Base-by-base conservation (phyloP, 345 rosid species). In the Aethionema arabicum region DNA sequence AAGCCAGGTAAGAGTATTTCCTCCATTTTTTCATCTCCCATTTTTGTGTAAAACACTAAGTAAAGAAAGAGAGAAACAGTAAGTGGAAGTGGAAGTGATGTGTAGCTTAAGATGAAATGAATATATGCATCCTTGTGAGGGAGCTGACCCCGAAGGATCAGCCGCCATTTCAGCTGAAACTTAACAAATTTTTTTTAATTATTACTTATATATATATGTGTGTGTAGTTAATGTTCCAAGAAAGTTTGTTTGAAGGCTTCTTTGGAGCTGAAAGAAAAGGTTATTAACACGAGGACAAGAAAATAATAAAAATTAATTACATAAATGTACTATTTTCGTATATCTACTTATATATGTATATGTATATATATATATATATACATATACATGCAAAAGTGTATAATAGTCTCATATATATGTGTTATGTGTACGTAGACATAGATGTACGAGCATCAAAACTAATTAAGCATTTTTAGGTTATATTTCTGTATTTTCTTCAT, bases 141-240 rank as follows among this genome's bases (percentile, higher is more conserved):
- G 92, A 76, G 79, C 84, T 85, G 77, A 67, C 78, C 66, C 96
- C 98, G 95, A 84, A 87, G 89, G 83, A 78, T 82, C 76, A 84
- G 93, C 96, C 98, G 89, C 76, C 91, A 78, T 87, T 91, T 79
- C 78, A 76, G 96, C 89, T 77, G 79, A 82, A 58, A 75, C 59
- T 79, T 67, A 71, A 73, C 74, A 67, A 16, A 54, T 50, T 79
- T 70, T 67, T 59, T 66, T 69, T 52, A 70, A 70, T 63, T 40
- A 10, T 8, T 55, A 39, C n/a, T n/a, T 56, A 21, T 21, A 21
- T 21, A 21, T 21, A 21, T 21, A 21, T 21, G 2, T 21, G 2
- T 21, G 2, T 21, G 27, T 59, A 79, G 46, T 76, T 76, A 76
- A 74, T 77, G 76, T 73, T 52, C 66, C 70, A 53, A 73, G 63